A percentile compares a stretch with the other conserved stretches of the same genome.
phyloP scores from a whole-genome alignment of 2,329 filamentous ascomycete genomes.

The Diaporthe vexans region DNA sequence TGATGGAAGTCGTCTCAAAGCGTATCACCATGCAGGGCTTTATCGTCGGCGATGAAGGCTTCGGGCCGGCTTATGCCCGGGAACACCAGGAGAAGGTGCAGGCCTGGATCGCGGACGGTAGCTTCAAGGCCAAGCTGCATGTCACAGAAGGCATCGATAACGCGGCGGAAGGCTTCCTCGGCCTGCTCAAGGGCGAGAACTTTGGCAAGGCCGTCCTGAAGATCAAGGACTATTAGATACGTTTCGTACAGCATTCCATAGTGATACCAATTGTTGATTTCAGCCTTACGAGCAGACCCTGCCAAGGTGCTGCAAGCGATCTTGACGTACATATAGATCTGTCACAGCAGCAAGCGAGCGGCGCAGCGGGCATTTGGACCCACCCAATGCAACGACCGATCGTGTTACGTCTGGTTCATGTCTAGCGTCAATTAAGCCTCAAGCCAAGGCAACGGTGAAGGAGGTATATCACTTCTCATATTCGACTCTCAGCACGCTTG shows the following conservation, averaged over 20 bases:
- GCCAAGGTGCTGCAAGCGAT: too few species aligned
- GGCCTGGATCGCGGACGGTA: conserved; percentile 82
- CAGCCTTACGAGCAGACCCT: neutral
- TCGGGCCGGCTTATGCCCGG: conserved; percentile 75
- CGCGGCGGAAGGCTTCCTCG: conserved; percentile 79
- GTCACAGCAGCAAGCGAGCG: neutral
- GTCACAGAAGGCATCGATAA: conserved; percentile 84
- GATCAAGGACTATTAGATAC: conserved; percentile 50
- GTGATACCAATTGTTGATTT: neutral
- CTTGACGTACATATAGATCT: neutral
- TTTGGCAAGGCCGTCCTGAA: conserved; percentile 89
- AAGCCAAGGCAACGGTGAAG: neutral
- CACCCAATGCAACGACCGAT: neutral
- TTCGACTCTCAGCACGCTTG: too few species aligned
- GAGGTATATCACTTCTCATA: too few species aligned
- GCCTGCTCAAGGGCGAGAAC: conserved; percentile 83
- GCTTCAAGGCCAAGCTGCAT: conserved; percentile 77
- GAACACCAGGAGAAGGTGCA: conserved; percentile 83
- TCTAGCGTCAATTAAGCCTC: neutral
- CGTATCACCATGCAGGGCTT: conserved; percentile 81
- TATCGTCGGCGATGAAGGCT: conserved; percentile 75
- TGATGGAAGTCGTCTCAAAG: conserved; percentile 76
- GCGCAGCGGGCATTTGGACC: neutral
- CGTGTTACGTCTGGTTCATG: neutral
- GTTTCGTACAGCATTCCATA: neutral